phyloP scores from a whole-genome alignment of 306 rosid species.

The Crataegus laevigata region DNA sequence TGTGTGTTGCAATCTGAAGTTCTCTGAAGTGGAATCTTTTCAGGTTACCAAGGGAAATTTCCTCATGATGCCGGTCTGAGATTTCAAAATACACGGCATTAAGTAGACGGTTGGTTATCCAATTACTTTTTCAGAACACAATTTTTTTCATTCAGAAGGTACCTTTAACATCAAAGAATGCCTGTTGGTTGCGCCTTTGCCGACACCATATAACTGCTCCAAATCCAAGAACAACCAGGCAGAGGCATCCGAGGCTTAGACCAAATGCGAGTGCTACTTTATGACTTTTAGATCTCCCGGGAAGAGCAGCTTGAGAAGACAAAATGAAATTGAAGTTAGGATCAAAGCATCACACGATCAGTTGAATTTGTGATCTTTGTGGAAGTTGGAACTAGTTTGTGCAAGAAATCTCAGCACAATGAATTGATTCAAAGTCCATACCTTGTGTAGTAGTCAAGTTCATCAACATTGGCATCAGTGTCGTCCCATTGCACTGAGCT shows the following conservation, averaged over 20 bases:
- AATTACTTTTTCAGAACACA: background rate
- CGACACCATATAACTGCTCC: conserved; percentile 78
- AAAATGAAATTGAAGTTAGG: conserved; percentile 28
- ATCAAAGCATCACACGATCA: background rate
- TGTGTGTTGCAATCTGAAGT: conserved; percentile 77
- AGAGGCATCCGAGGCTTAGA: conserved; percentile 78
- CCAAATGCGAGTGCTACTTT: conserved; percentile 81
- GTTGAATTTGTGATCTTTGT: background rate
- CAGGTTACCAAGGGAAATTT: conserved; percentile 82
- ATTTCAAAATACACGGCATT: background rate
- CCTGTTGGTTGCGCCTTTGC: conserved; percentile 60
- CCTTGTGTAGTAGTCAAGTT: conserved; percentile 64
- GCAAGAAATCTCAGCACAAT: background rate
- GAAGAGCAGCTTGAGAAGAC: conserved; percentile 43
- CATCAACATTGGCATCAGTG: conserved; percentile 89
- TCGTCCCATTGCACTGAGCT: conserved; percentile 66
- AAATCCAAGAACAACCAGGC: conserved; percentile 65
- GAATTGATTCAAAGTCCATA: conserved; percentile 14
- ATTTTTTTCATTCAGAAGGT: background rate
- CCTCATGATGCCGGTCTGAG: conserved; percentile 72
- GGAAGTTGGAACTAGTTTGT: background rate
- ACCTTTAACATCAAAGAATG: conserved; percentile 90
- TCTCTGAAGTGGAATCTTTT: conserved; percentile 79
- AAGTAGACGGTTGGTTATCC: background rate
- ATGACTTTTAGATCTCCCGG: conserved; percentile 50